Evolutionary conservation across 1,284 basidiomycete species (phyloP).

Genomic region (Boletellus sp.): DNA sequence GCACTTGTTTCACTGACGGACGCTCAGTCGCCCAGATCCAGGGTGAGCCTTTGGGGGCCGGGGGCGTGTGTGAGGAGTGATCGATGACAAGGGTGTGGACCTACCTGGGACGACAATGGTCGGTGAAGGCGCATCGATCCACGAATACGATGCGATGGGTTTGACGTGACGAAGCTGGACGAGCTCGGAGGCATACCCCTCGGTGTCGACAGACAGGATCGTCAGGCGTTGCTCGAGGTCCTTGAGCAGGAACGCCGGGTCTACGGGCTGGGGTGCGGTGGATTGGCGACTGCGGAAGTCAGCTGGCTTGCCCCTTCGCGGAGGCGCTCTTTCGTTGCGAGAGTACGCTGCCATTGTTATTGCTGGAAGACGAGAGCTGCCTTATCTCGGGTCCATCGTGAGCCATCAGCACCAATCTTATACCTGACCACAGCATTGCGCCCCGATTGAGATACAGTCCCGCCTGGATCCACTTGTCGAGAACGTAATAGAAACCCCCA

Average conservation of each 20-base stretch:
- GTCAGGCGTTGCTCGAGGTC: constrained; percentile 22
- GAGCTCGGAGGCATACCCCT: constrained; percentile 14
- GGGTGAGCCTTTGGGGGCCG: constrained; percentile 23
- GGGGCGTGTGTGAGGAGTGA: background rate
- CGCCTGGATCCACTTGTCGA: too few relatives aligned
- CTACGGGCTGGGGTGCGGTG: background rate
- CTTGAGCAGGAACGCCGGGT: constrained; percentile 19
- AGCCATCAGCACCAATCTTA: too few relatives aligned
- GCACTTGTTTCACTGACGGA: constrained; percentile 21
- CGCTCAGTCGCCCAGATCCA: constrained; percentile 30
- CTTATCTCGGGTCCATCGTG: too few relatives aligned
- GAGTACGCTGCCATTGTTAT: constrained; percentile 21
- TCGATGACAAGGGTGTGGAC: background rate
- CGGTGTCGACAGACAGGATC: constrained; percentile 15
- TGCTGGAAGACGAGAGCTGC: too few relatives aligned
- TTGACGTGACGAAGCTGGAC: constrained; percentile 26
- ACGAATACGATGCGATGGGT: constrained; percentile 33
- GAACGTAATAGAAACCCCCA: too few relatives aligned
- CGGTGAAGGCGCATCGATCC: constrained; percentile 29
- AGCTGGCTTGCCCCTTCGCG: constrained; percentile 15
- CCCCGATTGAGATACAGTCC: too few relatives aligned
- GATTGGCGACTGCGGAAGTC: background rate
- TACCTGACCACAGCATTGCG: too few relatives aligned
- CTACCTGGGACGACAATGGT: constrained; percentile 34
- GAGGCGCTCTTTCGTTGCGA: constrained; percentile 5